Percentiles rank a stretch among this genome's conserved stretches.
phyloP scores from a whole-genome alignment of 768 basidiomycete species.

The Suillus cothurnatus region DNA sequence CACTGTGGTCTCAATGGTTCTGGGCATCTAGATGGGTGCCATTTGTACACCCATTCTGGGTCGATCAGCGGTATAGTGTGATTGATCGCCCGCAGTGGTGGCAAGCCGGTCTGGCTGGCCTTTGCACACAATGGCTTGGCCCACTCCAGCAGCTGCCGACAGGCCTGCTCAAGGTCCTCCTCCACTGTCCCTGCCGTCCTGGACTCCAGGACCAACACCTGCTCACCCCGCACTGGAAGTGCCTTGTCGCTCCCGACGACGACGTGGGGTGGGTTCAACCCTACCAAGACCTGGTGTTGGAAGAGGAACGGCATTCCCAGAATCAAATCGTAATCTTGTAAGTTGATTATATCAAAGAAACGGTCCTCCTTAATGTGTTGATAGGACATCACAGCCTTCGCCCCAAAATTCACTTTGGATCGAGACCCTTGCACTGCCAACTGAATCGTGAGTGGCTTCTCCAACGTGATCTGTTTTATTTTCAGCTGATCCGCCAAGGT shows the following conservation, averaged over 20 bases:
- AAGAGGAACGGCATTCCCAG: constrained; percentile 41
- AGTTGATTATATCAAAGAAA: constrained; percentile 30
- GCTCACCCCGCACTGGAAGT: neutral
- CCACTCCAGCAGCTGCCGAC: fast-evolving
- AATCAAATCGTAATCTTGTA: constrained; percentile 35
- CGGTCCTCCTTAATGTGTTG: constrained; percentile 4
- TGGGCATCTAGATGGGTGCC: neutral
- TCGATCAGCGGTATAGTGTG: constrained; percentile 44
- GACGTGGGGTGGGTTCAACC: constrained; percentile 25
- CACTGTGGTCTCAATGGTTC: constrained; percentile 1
- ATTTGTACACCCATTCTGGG: neutral
- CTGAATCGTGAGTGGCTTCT: constrained; percentile 28
- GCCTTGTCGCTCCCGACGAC: constrained; percentile 3
- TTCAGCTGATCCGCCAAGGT: constrained; percentile 31
- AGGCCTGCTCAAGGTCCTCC: fast-evolving
- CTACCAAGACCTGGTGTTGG: constrained; percentile 32
- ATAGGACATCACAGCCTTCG: constrained; percentile 10
- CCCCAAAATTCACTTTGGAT: constrained; percentile 26
- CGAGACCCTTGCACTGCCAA: constrained; percentile 33
- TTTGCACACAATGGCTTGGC: neutral
- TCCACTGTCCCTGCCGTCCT: neutral
- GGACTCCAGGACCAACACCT: neutral
- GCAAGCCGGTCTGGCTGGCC: constrained; percentile 20
- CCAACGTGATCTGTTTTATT: constrained; percentile 12
- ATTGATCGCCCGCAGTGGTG: constrained; percentile 42